Conservation (phyloP, 2,329 filamentous ascomycete species). For the Aspergillus japonicus region DNA sequence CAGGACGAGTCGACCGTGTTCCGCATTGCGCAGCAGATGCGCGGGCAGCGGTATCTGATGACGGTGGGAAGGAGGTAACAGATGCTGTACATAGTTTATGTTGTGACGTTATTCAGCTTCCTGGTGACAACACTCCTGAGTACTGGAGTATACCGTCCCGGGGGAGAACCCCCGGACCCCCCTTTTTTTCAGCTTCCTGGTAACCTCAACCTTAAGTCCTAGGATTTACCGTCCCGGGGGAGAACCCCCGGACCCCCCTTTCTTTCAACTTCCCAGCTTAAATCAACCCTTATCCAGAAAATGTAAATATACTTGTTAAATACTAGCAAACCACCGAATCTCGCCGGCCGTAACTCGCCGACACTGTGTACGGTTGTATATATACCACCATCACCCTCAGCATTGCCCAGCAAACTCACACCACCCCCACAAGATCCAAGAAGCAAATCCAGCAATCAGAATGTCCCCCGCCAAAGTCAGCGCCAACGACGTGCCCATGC, state of each 20-base stretch:
- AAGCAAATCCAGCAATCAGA: background rate
- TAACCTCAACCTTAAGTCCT: no score
- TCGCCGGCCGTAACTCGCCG: background rate
- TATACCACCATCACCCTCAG: no score
- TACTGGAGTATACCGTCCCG: no score
- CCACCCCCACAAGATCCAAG: no score
- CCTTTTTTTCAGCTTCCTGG: no score
- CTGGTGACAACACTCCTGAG: background rate
- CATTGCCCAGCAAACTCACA: no score
- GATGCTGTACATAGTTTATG: no score
- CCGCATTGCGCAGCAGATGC: background rate
- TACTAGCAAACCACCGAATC: no score
- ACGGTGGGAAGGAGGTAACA: background rate
- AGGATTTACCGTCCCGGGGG: no score
- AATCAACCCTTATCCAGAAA: no score
- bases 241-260: background rate
- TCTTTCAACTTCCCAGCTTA: background rate
- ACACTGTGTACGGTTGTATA: background rate
- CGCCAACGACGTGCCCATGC: constrained; percentile 1
- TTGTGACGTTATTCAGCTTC: background rate
- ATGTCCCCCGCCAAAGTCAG: background rate
- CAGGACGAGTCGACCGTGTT: constrained; percentile 2
- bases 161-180: no score
- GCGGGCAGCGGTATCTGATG: background rate
- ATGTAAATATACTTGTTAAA: no score